Percentiles rank a stretch among this genome's conserved stretches.
These are phyloP conservation scores for Aspergillus alliaceus DNA, from an alignment of 2,329 filamentous ascomycete genomes.

Conservation along the genomic window DNA sequence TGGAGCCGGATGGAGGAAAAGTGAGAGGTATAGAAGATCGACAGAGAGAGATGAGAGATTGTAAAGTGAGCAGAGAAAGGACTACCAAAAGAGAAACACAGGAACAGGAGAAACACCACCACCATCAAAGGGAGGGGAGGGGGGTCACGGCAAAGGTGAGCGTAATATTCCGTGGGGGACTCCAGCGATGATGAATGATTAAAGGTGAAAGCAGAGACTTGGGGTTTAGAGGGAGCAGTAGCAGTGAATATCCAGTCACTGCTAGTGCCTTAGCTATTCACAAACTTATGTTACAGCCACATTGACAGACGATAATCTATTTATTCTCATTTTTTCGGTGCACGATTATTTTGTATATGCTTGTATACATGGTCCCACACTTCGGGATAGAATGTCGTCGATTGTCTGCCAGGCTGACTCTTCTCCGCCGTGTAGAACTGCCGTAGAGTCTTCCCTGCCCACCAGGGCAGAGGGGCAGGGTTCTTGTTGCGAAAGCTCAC, in stretches of 20 bases:
- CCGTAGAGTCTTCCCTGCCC: slow-evolving; percentile 34
- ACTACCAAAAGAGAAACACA: background rate
- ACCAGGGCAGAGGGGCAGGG: slow-evolving; percentile 37
- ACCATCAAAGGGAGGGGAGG: background rate
- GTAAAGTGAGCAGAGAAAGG: slow-evolving; percentile 5
- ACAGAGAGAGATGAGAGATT: background rate
- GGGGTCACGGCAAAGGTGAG: background rate
- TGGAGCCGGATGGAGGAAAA: background rate
- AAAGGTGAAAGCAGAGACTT: background rate
- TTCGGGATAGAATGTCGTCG: slow-evolving; percentile 43
- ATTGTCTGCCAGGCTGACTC: slow-evolving; percentile 38
- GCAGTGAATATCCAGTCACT: slow-evolving; percentile 2
- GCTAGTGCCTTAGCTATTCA: background rate
- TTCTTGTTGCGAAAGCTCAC: slow-evolving; percentile 43
- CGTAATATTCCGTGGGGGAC: no score
- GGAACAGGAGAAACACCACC: background rate
- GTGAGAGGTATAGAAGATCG: background rate
- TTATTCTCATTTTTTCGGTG: slow-evolving; percentile 9
- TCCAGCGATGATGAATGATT: background rate
- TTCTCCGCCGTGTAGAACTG: slow-evolving; percentile 42
- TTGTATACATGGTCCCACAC: slow-evolving; percentile 45
- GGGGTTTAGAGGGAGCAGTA: background rate
- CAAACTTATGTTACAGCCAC: slow-evolving; percentile 3
- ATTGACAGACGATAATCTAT: background rate
- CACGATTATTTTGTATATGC: slow-evolving; percentile 33